Base-by-base conservation (phyloP, 805 yeast species). In the Saccharomyces kudriavzevii region DNA sequence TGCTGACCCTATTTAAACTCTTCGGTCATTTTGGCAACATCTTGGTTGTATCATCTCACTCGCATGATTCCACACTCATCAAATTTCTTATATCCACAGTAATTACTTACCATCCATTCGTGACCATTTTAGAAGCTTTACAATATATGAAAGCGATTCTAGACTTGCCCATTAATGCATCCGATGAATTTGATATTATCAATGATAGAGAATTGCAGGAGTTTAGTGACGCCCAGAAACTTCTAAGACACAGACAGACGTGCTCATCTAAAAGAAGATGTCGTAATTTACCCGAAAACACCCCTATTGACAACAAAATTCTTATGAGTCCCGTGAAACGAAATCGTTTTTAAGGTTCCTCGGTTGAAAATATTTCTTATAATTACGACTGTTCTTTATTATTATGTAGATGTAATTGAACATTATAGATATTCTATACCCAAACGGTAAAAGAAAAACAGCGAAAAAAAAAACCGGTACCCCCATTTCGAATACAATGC, bases 11-110 rank as follows among this genome's bases (percentile, higher is more conserved):
- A 13, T 57, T 62, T 46, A 59, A 60, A 31, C 40, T 47, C 5
- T 56, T 60, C 4, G 47, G 56, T 9, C 53, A 48, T 4, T 22
- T 52, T n/a, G 65, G 65, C 2, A 61, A 62, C 40, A 56, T 57
- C 13, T 53, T 62, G 17, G 57, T 64, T 3, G 24, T 35, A n/a
- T 35, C 43, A 35, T 35, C 43, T 17, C 43, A 40, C 49, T 52
- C 13, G 31, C 50, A 35, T 35, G 43, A 35, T 35, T 20, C 22
- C 11, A 17, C 11, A 35, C 43, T 35, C 17, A 8, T 35, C 43
- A 35, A 35, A 35, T 35, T 17, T 35, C 43, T 35, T 8, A 17
- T 35, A 17, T 35, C 43, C 8, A 17, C 24, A 8, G 24, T 35
- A 17, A 17, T 17, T 17, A 20, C 43, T 17, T 35, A 20, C 13